These are phyloP conservation scores for Striga asiatica DNA, from an alignment of 257 asterid species.

Conservation along the genomic window DNA sequence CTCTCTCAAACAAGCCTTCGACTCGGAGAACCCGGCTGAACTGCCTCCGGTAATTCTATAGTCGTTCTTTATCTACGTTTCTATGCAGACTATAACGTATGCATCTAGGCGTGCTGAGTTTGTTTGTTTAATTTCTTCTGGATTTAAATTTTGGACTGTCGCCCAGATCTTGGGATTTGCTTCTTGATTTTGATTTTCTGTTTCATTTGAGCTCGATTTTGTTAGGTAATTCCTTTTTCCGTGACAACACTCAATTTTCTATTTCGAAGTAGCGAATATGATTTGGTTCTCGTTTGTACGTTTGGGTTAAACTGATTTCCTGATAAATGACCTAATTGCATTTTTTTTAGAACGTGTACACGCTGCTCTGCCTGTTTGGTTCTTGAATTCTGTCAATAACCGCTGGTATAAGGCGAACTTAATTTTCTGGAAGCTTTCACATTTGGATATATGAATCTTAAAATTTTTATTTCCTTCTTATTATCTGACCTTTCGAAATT, in stretches of 20 bases:
- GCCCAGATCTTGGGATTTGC: conserved; percentile 23
- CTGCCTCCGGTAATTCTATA: conserved; percentile 18
- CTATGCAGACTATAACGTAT: not conserved
- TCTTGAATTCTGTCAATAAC: conserved; percentile 11
- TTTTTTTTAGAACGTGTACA: no score
- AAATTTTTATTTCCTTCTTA: no score
- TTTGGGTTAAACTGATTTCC: no score
- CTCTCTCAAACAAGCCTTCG: conserved; percentile 18
- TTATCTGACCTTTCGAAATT: no score
- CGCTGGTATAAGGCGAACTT: not conserved
- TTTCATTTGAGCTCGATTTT: not conserved
- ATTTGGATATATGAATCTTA: no score
- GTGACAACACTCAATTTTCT: no score
- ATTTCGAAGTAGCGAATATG: conserved; percentile 13
- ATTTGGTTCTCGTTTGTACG: no score
- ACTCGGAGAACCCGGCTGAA: conserved; percentile 22
- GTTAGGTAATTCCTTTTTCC: no score
- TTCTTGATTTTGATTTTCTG: conserved; percentile 18
- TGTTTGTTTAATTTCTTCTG: not conserved
- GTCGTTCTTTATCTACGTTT: not conserved
- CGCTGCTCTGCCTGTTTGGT: conserved; percentile 1
- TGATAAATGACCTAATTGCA: no score
- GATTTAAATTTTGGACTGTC: conserved; percentile 4
- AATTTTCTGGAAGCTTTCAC: not conserved
- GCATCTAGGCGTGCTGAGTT: not conserved